phyloP scores from a whole-genome alignment of 148 eudicot species.

The Chenopodium quinoa region DNA sequence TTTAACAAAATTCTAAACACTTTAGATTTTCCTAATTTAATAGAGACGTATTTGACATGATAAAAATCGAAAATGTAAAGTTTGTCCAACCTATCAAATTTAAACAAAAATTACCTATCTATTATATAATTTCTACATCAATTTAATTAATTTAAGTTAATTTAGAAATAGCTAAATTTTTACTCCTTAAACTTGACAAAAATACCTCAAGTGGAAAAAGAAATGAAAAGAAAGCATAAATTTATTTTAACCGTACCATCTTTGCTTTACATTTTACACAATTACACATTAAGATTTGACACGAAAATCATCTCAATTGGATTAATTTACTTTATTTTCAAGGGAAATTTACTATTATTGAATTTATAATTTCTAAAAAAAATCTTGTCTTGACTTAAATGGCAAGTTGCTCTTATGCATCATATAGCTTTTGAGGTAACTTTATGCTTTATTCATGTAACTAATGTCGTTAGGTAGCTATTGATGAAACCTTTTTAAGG shows the following conservation, averaged over 20 bases:
- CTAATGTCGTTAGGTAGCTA: slow-evolving; percentile 22
- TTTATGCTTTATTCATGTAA: slow-evolving; percentile 14
- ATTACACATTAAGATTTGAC: neutral
- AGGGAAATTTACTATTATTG: neutral
- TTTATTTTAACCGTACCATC: no score
- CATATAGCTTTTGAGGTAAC: slow-evolving; percentile 1
- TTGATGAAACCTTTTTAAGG: slow-evolving; percentile 28
- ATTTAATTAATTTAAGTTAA: neutral
- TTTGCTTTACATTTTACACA: neutral
- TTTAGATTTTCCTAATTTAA: no score
- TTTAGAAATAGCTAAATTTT: neutral
- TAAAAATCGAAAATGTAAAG: no score
- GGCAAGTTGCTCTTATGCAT: slow-evolving; percentile 24
- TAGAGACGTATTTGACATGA: no score
- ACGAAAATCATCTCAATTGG: neutral
- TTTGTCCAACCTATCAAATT: no score
- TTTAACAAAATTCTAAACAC: no score
- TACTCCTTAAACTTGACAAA: neutral
- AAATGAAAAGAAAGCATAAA: no score
- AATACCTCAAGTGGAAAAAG: no score
- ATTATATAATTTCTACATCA: neutral
- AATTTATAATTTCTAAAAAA: no score
- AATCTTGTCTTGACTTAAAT: slow-evolving; percentile 23
- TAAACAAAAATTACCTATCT: no score
- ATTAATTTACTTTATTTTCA: neutral